Evolutionary conservation across 805 yeast species (phyloP).

Genomic region (Schwanniomyces occidentalis): DNA sequence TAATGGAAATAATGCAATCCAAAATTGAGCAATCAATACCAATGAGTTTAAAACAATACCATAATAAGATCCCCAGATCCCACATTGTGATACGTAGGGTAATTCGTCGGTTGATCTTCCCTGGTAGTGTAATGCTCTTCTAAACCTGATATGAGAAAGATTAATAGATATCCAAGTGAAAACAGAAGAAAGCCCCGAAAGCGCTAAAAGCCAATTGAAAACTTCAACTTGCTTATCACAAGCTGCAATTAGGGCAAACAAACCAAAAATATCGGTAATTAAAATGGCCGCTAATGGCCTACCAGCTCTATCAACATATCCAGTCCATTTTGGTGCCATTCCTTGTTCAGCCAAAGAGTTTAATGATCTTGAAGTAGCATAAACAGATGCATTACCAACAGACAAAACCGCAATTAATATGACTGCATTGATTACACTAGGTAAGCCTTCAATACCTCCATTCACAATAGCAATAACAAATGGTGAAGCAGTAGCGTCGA

Average conservation of each 20-base stretch:
- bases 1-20: constrained; percentile 65
- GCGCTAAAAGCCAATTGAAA: constrained; percentile 15
- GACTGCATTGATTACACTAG: constrained; percentile 9
- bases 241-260: constrained; percentile 60
- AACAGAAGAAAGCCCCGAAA: constrained; percentile 18
- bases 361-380: constrained; percentile 19
- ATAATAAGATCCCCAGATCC: constrained; percentile 50
- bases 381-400: constrained; percentile 21
- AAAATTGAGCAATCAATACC: constrained; percentile 59
- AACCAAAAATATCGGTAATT: constrained; percentile 12
- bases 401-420: constrained; percentile 9
- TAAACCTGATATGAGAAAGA: constrained; percentile 12
- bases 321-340: constrained; percentile 20
- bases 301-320: constrained; percentile 15
- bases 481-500: constrained; percentile 21
- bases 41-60: constrained; percentile 50
- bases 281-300: constrained; percentile 14
- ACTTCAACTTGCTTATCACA: constrained; percentile 9
- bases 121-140: constrained; percentile 12
- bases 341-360: constrained; percentile 21
- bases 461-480: constrained; percentile 30
- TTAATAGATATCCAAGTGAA: constrained; percentile 17
- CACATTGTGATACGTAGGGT: constrained; percentile 22
- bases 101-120: constrained; percentile 14
- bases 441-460: constrained; percentile 27